A percentile compares a stretch with the other conserved stretches of the same genome.
Conservation (phyloP, 768 basidiomycete species). For the Auriscalpium orientale region DNA sequence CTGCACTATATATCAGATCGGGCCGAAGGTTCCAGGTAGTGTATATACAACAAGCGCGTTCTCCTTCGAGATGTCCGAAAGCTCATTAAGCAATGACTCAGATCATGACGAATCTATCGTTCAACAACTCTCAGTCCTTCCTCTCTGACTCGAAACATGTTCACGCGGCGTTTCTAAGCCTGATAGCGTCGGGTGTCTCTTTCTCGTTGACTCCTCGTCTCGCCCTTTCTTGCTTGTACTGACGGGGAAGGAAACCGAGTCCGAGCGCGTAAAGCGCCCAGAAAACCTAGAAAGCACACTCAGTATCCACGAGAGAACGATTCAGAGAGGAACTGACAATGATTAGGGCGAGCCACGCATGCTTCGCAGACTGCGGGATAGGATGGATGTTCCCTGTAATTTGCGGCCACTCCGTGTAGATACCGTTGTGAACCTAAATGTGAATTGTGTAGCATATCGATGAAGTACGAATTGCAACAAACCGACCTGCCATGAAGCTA, state of each 20-base stretch:
- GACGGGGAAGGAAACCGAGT: background rate
- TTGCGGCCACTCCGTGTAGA: constrained; percentile 10
- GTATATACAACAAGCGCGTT: too few species aligned
- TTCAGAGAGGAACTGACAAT: constrained; percentile 9
- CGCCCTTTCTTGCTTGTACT: background rate
- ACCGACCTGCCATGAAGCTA: constrained; percentile 16
- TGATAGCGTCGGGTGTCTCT: too few species aligned
- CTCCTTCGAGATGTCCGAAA: too few species aligned
- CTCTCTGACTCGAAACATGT: too few species aligned
- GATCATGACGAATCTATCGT: too few species aligned
- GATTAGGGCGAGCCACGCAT: constrained; percentile 15
- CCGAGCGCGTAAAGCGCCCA: background rate
- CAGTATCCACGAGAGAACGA: background rate
- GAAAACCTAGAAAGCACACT: background rate
- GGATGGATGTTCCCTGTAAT: constrained; percentile 8
- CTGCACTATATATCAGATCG: too few species aligned
- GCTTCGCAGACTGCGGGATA: constrained; percentile 5
- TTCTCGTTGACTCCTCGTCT: too few species aligned
- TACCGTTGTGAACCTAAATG: background rate
- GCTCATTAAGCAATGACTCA: too few species aligned
- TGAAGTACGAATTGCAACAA: background rate
- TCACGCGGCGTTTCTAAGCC: too few species aligned
- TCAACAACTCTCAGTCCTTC: too few species aligned
- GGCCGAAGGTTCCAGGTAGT: too few species aligned
- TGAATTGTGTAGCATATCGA: background rate